phyloP scores from a whole-genome alignment of 129 eudicot species.

The Mikania micrantha region DNA sequence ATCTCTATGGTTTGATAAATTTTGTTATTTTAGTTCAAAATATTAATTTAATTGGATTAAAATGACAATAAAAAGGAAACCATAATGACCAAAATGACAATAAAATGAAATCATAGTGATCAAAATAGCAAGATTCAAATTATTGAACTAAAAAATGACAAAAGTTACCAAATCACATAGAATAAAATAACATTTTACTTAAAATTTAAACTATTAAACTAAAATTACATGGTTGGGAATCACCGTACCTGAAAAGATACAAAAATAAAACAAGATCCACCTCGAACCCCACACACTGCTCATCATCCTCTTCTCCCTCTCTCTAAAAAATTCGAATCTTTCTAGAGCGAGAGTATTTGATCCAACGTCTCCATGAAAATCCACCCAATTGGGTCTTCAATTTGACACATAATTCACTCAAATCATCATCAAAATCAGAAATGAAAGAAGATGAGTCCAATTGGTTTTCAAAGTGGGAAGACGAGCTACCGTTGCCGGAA shows the following conservation, averaged over 20 bases:
- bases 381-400: not conserved
- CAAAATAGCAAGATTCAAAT: no score
- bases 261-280: slow-evolving; percentile 65
- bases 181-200: no score
- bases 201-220: no score
- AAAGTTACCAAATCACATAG: no score
- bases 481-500: slow-evolving; percentile 67
- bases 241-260: slow-evolving; percentile 35
- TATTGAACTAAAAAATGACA: no score
- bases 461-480: slow-evolving; percentile 90
- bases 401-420: not conserved
- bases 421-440: not conserved
- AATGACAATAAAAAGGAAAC: no score
- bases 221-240: no score
- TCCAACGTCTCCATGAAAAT: slow-evolving; percentile 23
- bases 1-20: no score
- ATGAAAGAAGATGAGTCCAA: slow-evolving; percentile 84
- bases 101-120: no score
- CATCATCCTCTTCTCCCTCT: slow-evolving; percentile 10
- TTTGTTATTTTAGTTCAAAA: no score
- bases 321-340: slow-evolving; percentile 29
- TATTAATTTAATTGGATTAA: no score
- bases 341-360: slow-evolving; percentile 15
- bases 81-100: no score
- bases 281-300: slow-evolving; percentile 69